Percentiles rank a stretch among this genome's conserved stretches.
phyloP scores from a whole-genome alignment of 768 basidiomycete genomes.

The Leucocoprinus birnbaumii region DNA sequence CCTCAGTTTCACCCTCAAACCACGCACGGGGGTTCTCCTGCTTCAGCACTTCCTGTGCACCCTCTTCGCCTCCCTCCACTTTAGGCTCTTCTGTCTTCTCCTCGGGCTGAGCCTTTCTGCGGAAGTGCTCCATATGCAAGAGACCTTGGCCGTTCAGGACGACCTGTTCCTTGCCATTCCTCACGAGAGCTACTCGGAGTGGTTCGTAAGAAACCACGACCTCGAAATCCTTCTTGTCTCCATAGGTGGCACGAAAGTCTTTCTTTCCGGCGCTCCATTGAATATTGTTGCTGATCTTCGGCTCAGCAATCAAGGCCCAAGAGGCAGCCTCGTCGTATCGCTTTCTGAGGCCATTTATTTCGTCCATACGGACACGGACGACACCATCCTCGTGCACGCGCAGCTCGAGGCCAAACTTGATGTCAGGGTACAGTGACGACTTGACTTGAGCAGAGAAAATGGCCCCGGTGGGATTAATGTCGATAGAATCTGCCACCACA shows the following conservation, averaged over 20 bases:
- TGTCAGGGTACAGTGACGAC: slow-evolving; percentile 79
- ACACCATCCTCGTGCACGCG: slow-evolving; percentile 87
- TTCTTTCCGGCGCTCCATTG: slow-evolving; percentile 67
- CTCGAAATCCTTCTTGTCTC: slow-evolving; percentile 57
- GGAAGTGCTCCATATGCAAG: slow-evolving; percentile 98
- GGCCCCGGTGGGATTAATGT: slow-evolving; percentile 49
- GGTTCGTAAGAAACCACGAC: slow-evolving; percentile 74
- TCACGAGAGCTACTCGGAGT: slow-evolving; percentile 67
- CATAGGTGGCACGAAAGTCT: slow-evolving; percentile 63
- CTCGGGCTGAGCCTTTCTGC: slow-evolving; percentile 50
- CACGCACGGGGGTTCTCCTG: slow-evolving; percentile 55
- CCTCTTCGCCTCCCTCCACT: slow-evolving; percentile 41
- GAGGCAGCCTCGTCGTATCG: slow-evolving; percentile 90
- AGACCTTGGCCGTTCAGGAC: slow-evolving; percentile 87
- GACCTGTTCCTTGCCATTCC: slow-evolving; percentile 78
- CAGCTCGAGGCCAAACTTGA: slow-evolving; percentile 80
- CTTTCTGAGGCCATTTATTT: slow-evolving; percentile 72
- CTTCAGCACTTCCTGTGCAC: slow-evolving; percentile 52
- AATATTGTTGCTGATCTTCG: slow-evolving; percentile 54
- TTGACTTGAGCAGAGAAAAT: slow-evolving; percentile 73
- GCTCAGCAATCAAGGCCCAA: slow-evolving; percentile 84
- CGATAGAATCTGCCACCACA: slow-evolving; percentile 54
- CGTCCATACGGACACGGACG: slow-evolving; percentile 91
- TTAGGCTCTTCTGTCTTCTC: slow-evolving; percentile 40
- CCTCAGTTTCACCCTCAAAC: slow-evolving; percentile 88